Percentiles rank a stretch among this genome's conserved stretches.
These are phyloP conservation scores for Oenanthe javanica DNA, from an alignment of 140 eudicot species.

Conservation along the genomic window DNA sequence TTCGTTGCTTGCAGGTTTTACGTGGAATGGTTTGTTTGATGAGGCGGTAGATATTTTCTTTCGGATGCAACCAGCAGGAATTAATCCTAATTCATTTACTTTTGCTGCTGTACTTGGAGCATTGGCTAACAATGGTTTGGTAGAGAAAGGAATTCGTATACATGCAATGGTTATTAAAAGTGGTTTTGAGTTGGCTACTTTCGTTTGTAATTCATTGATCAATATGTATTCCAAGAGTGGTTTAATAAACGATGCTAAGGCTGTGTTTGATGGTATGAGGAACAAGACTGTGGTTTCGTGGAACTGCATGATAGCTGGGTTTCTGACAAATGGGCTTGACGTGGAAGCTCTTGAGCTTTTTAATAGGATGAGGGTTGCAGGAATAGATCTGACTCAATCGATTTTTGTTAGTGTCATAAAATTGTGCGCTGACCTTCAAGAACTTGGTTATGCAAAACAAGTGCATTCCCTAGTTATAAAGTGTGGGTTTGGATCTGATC, in stretches of 20 bases:
- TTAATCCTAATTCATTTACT: constrained; percentile 68
- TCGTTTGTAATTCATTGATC: constrained; percentile 73
- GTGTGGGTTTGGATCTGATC: constrained; percentile 44
- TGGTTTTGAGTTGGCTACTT: constrained; percentile 54
- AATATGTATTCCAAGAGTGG: constrained; percentile 78
- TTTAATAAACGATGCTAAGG: constrained; percentile 41
- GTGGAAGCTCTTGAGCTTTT: constrained; percentile 57
- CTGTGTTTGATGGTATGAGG: constrained; percentile 52
- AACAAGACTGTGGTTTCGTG: constrained; percentile 57
- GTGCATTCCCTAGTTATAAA: constrained; percentile 52
- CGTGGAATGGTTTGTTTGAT: constrained; percentile 37
- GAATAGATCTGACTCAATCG: constrained; percentile 42
- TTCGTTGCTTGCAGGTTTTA: constrained; percentile 70
- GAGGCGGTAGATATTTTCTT: constrained; percentile 39
- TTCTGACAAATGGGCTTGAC: constrained; percentile 57
- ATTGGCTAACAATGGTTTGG: constrained; percentile 55
- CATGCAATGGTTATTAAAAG: constrained; percentile 60
- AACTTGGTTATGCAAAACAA: constrained; percentile 47
- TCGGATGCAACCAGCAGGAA: constrained; percentile 51
- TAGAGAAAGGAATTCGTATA: constrained; percentile 57
- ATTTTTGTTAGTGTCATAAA: constrained; percentile 48
- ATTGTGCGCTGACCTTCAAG: constrained; percentile 56
- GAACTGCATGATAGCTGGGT: constrained; percentile 85
- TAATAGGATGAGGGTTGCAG: constrained; percentile 44
- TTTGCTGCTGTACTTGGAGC: constrained; percentile 73